Evolutionary conservation across 169 alveolate species (phyloP), one percentile per base, ranked within the genome.

Genomic region (Cryptosporidium sp.): DNA sequence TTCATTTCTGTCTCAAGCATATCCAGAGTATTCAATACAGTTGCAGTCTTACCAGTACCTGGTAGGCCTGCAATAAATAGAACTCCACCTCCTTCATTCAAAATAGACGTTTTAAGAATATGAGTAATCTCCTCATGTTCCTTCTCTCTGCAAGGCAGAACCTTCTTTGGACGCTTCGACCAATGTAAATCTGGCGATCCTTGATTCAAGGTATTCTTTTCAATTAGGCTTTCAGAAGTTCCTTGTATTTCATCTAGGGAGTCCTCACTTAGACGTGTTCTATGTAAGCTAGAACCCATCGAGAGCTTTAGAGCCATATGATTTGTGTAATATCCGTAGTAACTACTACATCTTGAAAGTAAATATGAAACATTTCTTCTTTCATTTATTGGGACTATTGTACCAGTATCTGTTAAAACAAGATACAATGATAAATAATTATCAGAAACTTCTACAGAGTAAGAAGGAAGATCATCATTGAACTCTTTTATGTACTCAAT

Each of bases 41-140:
- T 93, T 12, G 95, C 95, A 41, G 95, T 93, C 68, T 93, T 93
- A 35, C 95, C 95, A 0, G 95, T 93, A 26, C 95, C 95, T 59
- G 95, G 95, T 91, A 93, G 85, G 14, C 95, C 95, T 48, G 95
- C 93, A 71, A 93, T 85, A 61, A 92, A 93, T 8, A 93, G 21
- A 31, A 92, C 91, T 18, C 92, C 71, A 7, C 92, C 91, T 37
- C 94, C 94, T 37, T 84, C 75, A 50, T 71, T 71, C 29, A 70
- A 12, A 8, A 93, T 69, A 12, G 94, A 93, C 5, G 85, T 39
- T 35, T 70, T 37, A 3, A 93, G 69, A 23, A 65, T 75, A 3
- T 85, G 86, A 2, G 43, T 70, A 16, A 93, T 93, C n/a, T 61
- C 59, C 5, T 59, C 86, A 48, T 67, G 75, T 50, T 93, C 94